Percentiles rank a stretch among this genome's conserved stretches.
Evolutionary conservation across 352 stramenopile species (phyloP).

Genomic region (Pythium brassicae): DNA sequence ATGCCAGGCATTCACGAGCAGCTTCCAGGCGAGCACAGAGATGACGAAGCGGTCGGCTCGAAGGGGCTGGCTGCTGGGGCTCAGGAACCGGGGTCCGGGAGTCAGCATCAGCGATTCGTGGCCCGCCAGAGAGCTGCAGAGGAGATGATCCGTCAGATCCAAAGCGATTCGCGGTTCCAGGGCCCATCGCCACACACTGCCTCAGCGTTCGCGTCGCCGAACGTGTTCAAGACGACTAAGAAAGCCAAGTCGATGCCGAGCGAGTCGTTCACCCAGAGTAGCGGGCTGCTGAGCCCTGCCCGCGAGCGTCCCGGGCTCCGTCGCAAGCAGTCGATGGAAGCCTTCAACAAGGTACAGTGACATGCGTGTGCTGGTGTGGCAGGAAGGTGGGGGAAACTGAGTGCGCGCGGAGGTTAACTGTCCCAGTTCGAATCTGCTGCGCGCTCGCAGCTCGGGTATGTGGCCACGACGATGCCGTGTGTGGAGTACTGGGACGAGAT

Average conservation of each 20-base stretch:
- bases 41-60: not conserved
- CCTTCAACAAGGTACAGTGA: constrained; percentile 34
- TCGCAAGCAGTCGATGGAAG: constrained; percentile 62
- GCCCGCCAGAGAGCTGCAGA: constrained; percentile 3
- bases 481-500: constrained; percentile 61
- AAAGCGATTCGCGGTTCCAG: constrained; percentile 16
- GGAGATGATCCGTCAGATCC: constrained; percentile 22
- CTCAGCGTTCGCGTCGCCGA: constrained; percentile 1
- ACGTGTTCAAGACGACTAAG: not conserved
- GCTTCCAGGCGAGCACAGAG: not conserved
- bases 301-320: constrained; percentile 41
- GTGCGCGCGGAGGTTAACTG: not conserved
- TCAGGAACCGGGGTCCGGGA: not conserved
- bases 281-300: constrained; percentile 42
- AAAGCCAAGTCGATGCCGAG: constrained; percentile 15
- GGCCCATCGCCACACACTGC: not conserved
- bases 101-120: constrained; percentile 12
- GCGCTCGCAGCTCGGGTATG: constrained; percentile 42
- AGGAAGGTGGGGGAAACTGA: not conserved
- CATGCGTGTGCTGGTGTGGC: not conserved
- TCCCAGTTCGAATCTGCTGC: not conserved
- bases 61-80: not conserved
- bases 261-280: constrained; percentile 16
- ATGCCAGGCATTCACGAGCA: constrained; percentile 3
- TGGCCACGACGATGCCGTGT: constrained; percentile 39